These are phyloP conservation scores for Turritis glabra DNA, from an alignment of 345 rosid genomes.

Conservation along the genomic window DNA sequence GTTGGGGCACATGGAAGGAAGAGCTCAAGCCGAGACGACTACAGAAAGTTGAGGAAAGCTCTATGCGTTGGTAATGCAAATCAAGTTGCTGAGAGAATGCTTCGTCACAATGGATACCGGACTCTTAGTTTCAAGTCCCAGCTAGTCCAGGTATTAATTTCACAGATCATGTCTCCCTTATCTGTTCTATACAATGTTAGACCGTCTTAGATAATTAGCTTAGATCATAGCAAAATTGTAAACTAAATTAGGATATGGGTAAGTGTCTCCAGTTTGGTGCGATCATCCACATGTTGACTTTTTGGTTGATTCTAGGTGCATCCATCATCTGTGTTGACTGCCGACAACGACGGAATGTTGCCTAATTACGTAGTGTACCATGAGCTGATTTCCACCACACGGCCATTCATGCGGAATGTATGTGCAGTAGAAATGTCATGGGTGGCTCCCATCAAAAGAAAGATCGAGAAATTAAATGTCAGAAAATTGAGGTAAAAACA, in stretches of 20 bases:
- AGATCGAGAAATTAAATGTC: conserved; percentile 64
- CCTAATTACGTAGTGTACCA: conserved; percentile 80
- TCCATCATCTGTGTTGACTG: conserved; percentile 70
- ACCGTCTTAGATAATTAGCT: conserved; percentile 2
- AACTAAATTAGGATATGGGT: background rate
- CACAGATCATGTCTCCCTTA: background rate
- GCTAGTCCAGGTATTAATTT: conserved; percentile 71
- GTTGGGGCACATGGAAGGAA: conserved; percentile 52
- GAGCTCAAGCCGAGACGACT: conserved; percentile 49
- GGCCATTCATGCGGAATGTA: conserved; percentile 80
- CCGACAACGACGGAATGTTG: conserved; percentile 72
- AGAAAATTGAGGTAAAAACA: conserved; percentile 70
- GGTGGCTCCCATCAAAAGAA: conserved; percentile 66
- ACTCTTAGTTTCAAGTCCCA: conserved; percentile 75
- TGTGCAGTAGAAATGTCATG: conserved; percentile 73
- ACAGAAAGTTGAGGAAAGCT: conserved; percentile 82
- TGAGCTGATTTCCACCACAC: conserved; percentile 79
- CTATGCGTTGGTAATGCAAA: conserved; percentile 79
- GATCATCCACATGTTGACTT: background rate
- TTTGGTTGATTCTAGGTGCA: conserved; percentile 54
- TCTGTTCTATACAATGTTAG: background rate
- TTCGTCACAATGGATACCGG: conserved; percentile 85
- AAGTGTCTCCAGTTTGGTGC: background rate
- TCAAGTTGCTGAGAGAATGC: conserved; percentile 90
- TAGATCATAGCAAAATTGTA: background rate